Conservation (phyloP, 2,329 filamentous ascomycete genomes). For the Penicillium sp. region DNA sequence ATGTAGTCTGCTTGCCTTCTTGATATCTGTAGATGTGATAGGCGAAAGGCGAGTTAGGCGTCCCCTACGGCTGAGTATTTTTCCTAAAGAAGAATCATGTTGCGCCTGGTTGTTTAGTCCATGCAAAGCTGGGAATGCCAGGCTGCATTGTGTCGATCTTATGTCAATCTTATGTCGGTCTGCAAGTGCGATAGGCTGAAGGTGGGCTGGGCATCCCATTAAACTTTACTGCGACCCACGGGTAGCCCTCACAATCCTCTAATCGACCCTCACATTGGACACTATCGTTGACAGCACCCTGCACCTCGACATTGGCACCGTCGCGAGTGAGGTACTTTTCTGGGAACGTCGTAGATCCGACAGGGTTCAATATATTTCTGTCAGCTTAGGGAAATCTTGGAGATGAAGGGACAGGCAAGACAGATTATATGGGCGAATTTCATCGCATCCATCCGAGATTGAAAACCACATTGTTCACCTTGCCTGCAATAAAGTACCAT, state of each 20-base stretch:
- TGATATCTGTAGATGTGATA: background rate
- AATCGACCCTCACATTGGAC: background rate
- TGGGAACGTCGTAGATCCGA: constrained; percentile 23
- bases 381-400: background rate
- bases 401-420: background rate
- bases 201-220: no score
- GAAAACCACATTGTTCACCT: no score
- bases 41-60: background rate
- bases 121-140: background rate
- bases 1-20: background rate
- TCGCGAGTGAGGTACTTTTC: constrained; percentile 25
- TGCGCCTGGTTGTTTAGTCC: background rate
- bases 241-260: background rate
- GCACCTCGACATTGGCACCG: constrained; percentile 20
- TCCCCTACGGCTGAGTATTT: background rate
- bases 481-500: no score
- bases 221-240: no score
- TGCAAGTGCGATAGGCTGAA: background rate
- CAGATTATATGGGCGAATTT: background rate
- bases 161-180: background rate
- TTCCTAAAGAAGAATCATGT: background rate
- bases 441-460: background rate
- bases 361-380: no score
- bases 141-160: background rate
- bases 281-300: constrained; percentile 22